phyloP scores from a whole-genome alignment of 139 green algal species.

The Closterium sp. region DNA sequence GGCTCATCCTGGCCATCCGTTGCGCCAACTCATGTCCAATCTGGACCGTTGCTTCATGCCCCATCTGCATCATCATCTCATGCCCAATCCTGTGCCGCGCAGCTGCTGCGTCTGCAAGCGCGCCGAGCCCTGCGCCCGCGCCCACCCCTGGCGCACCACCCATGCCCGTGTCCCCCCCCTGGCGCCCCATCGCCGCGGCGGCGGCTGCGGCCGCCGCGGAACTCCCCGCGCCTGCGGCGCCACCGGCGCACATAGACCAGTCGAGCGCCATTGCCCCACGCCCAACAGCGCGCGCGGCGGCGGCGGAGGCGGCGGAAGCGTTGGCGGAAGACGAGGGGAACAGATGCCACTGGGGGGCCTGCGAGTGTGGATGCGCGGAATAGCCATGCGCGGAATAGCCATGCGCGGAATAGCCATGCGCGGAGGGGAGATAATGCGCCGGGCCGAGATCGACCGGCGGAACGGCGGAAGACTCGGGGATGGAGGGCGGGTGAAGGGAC shows the following conservation, averaged over 20 bases:
- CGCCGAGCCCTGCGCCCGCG: neutral
- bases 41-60: neutral
- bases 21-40: neutral
- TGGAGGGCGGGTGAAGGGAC: neutral
- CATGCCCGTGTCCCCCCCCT: neutral
- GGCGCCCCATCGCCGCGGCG: neutral
- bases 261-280: neutral
- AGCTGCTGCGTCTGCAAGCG: neutral
- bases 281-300: neutral
- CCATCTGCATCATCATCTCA: slow-evolving; percentile 5
- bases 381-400: no score
- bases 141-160: no score
- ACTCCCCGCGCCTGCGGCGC: neutral
- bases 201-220: neutral
- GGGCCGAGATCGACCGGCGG: neutral
- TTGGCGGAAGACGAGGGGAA: neutral
- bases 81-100: slow-evolving; percentile 9
- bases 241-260: neutral
- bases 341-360: neutral
- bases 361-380: neutral
- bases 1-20: neutral
- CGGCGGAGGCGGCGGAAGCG: neutral
- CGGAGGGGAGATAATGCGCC: neutral
- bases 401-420: no score
- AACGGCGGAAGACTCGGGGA: neutral